Evolutionary conservation across 305 asterid genomes (phyloP), one percentile per base, ranked within the genome.

Genomic region (Plantago lanceolata): DNA sequence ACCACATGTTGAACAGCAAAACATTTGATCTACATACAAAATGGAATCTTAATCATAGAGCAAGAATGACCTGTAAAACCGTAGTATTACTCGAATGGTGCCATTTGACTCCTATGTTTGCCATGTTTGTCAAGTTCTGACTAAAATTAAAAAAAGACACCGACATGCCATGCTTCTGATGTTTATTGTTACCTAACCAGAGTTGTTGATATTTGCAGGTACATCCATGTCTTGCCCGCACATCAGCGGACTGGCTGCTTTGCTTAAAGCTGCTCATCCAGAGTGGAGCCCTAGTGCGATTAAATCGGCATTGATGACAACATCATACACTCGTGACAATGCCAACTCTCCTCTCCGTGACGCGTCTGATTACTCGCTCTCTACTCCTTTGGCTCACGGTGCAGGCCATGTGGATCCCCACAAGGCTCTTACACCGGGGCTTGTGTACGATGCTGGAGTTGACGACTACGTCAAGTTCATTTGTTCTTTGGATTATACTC

Each of bases 141-240:
- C 4, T 16, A 56, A 19, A 50, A 19, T 50, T 19, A 19, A 18
- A 17, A 8, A 33, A 7, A 1, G 11, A 33, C 40, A 50, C 4
- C 63, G n/a, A n/a, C n/a, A n/a, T n/a, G n/a, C n/a, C 65, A 48
- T 48, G 28, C 57, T 50, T 3, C 2, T 15, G 54, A 29, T 60
- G 45, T 50, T 63, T 8, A 21, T 15, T 53, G 59, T 24, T 14
- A 33, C 19, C 19, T 53, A 29, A 12, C 24, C 8, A 20, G 16
- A 12, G 58, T 60, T 48, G 58, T 28, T 52, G 49, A 47, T 49
- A 33, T 24, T 20, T 67, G 17, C 66, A 81, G 90, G 98, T 15
- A 89, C 97, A 48, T 92, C 98, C n/a, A 92, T 89, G 96, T 78
- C 98, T n/a, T 86, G 87, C 59, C 96, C 98, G 1, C 97, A 89